Conservation (phyloP, 1,284 basidiomycete genomes). For the Stereum hirsutum region DNA sequence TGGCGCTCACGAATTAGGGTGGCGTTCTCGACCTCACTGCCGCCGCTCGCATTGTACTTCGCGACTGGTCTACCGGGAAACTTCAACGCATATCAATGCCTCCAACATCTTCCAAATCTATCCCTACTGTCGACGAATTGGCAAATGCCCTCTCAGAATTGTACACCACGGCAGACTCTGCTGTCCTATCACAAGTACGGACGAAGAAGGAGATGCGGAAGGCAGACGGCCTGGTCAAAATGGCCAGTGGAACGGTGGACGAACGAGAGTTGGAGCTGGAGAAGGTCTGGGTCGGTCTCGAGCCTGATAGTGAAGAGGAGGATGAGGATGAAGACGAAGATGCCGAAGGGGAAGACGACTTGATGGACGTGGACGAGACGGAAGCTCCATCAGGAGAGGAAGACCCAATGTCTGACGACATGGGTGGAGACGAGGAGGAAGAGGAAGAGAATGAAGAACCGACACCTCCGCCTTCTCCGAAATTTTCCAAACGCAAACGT, state of each 20-base stretch:
- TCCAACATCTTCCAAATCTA: slow-evolving; percentile 22
- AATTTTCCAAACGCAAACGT: slow-evolving; percentile 46
- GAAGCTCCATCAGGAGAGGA: too few species aligned
- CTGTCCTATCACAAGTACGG: slow-evolving; percentile 36
- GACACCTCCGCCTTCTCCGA: slow-evolving; percentile 19
- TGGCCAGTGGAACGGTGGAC: slow-evolving; percentile 44
- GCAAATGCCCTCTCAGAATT: slow-evolving; percentile 18
- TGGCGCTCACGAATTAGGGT: slow-evolving; percentile 35
- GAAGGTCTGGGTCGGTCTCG: slow-evolving; percentile 35
- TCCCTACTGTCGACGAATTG: slow-evolving; percentile 11
- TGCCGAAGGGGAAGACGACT: slow-evolving; percentile 7
- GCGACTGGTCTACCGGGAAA: slow-evolving; percentile 83
- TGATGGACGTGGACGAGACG: slow-evolving; percentile 14
- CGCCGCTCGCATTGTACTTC: slow-evolving; percentile 77
- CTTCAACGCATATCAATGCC: slow-evolving; percentile 75
- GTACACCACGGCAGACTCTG: slow-evolving; percentile 35
- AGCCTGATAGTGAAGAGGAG: slow-evolving; percentile 20
- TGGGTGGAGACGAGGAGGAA: slow-evolving; percentile 13
- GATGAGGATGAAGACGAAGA: slow-evolving; percentile 24
- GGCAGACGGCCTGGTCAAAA: slow-evolving; percentile 47
- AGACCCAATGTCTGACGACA: slow-evolving; percentile 15
- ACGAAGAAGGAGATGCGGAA: slow-evolving; percentile 60
- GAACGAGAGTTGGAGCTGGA: slow-evolving; percentile 45
- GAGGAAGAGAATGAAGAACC: slow-evolving; percentile 18
- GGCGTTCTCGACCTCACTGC: slow-evolving; percentile 73